Base-by-base conservation (phyloP, 192 early-diverging fungal genomes). In the Umbelopsis sp. region DNA sequence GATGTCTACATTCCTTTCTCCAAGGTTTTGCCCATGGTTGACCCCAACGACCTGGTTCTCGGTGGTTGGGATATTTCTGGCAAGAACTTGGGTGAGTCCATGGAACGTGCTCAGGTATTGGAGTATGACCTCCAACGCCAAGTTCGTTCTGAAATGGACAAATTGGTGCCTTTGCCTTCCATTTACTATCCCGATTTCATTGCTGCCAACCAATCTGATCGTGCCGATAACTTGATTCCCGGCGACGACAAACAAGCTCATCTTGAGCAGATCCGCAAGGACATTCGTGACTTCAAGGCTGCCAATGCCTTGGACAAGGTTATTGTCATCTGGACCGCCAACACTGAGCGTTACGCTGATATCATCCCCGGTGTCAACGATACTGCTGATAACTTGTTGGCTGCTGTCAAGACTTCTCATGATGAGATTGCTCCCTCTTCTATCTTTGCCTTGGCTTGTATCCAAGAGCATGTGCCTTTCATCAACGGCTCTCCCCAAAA, bases 141-240 rank as follows among this genome's bases (percentile, higher is more conserved):
- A 82, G 86, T 99, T 71, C 76, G 82, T 66, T 87, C 91, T 58
- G 89, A 95, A 78, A 88, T 99, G 84, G 79, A 84, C 37, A 72
- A 78, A 64, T 81, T 97, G 71, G 90, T 91, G 78, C 97, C 97
- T 30, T 82, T 99, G 73, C 93, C 96, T 30, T 95, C 94, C 55
- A 92, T 98, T 69, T 99, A 99, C 91, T 99, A 96, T 85, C 97
- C 97, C 22, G 96, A 98, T 84, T 99, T 95, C 75, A 98, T 99
- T 76, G 97, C 97, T 46, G 95, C 96, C 70, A 99, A 99, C 87
- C 97, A 99, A 85, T 90, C 87, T 68, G 96, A 96, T 72, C 91
- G 97, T 67, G 97, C 97, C 50, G 89, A 99, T 85, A 97, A 99
- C 81, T 79, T 95, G 47, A 78, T 99, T 66, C 74, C 81, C 33